Evolutionary conservation across 164 flowering plant species (phyloP).

Genomic region (Santalum album): DNA sequence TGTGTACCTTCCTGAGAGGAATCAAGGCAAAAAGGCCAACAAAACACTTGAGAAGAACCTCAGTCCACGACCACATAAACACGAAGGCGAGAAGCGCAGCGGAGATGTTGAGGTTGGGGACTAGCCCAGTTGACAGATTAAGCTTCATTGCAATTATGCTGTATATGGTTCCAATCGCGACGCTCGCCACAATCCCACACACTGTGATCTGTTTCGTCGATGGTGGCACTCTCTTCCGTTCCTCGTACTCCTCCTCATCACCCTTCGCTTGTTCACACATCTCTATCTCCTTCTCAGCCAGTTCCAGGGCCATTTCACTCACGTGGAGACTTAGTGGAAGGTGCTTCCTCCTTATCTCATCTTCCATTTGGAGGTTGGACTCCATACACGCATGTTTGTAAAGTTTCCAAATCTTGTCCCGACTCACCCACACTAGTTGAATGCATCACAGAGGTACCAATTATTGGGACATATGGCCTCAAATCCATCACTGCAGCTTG

Average conservation of each 20-base stretch:
- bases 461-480: no score
- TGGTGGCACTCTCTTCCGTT: slow-evolving; percentile 31
- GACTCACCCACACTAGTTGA: no score
- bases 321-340: no score
- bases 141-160: slow-evolving; percentile 82
- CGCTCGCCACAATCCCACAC: slow-evolving; percentile 65
- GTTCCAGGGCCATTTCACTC: slow-evolving; percentile 15
- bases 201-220: slow-evolving; percentile 77
- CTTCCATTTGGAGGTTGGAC: no score
- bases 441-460: no score
- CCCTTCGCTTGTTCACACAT: slow-evolving; percentile 18
- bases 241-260: slow-evolving; percentile 2
- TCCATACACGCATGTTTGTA: no score
- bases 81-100: slow-evolving; percentile 88
- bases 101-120: slow-evolving; percentile 79
- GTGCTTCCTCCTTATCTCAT: no score
- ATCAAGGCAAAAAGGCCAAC: slow-evolving; percentile 80
- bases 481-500: no score
- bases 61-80: slow-evolving; percentile 62
- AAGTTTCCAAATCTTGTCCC: no score
- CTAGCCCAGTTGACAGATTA: slow-evolving; percentile 76
- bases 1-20: slow-evolving; percentile 74
- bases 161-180: slow-evolving; percentile 54
- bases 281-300: slow-evolving; percentile 21
- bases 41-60: slow-evolving; percentile 54